Evolutionary conservation across 163 green algal species (phyloP).

Genomic region (Scenedesmus sp.): DNA sequence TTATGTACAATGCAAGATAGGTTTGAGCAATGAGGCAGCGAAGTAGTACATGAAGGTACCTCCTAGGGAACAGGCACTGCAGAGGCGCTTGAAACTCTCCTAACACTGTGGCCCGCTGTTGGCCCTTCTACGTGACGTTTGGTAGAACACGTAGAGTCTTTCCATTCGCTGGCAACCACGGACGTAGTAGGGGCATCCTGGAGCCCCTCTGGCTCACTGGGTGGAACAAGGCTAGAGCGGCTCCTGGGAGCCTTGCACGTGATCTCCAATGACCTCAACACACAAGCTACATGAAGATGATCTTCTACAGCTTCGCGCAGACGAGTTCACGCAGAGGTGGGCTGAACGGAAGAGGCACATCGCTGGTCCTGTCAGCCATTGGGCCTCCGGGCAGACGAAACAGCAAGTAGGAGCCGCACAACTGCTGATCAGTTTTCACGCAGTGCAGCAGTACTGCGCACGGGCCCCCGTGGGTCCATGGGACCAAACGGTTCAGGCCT

Average conservation of each 20-base stretch:
- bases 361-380: no score
- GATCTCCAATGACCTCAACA: neutral
- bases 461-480: neutral
- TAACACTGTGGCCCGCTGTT: neutral
- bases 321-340: neutral
- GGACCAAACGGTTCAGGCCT: neutral
- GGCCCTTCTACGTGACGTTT: neutral
- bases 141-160: no score
- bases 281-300: neutral
- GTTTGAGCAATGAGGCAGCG: neutral
- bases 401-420: neutral
- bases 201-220: neutral
- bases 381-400: no score
- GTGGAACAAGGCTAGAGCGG: neutral
- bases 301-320: neutral
- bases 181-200: neutral
- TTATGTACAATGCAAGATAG: neutral
- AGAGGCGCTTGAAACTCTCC: neutral
- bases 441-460: neutral
- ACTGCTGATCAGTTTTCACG: neutral
- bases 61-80: neutral
- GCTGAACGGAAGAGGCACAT: neutral
- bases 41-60: neutral
- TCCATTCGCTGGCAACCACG: neutral
- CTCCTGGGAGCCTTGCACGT: neutral